Evolutionary conservation across 2,329 filamentous ascomycete species (phyloP), one percentile per base, ranked within the genome.

Genomic region (Pseudonectria foliicola): DNA sequence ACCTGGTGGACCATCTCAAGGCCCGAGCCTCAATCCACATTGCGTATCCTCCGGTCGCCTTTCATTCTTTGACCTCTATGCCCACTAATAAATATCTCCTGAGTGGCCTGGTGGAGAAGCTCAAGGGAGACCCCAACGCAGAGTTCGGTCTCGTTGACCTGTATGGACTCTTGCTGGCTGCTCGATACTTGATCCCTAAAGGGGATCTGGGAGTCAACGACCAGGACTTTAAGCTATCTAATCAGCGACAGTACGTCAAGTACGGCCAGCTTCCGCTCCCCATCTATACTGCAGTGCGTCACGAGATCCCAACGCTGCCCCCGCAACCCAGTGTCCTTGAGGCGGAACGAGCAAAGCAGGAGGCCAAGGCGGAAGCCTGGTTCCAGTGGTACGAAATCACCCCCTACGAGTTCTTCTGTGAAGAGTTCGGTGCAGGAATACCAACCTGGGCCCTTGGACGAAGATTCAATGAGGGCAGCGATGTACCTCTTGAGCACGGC

Each of bases 341-440:
- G 24, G 34, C 67, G 1, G 70, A 80, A 39, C 60, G 63, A 13
- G 69, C 65, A 1, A 74, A 77, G 46, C 64, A 68, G 44, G 57
- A 64, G 33, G 66, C 73, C 8, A 77, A 64, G 52, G 70, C 71
- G 40, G 83, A 93, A 52, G 73, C 87, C 3, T 96, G 89, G 85
- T 98, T 96, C 51, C 90, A 98, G 52, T 96, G 92, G 90, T 95
- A 92, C 48, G 92, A 98, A 54, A 83, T 90, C 51, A 93, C 87
- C 0, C 90, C 90, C 0, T 95, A 93, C 53, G 90, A 96, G 57
- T 82, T 95, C 56, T 95, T 92, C 60, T 95, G 88, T 49, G 90
- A 96, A 59, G 90, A 95, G 53, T 80, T 95, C 33, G 74, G 75
- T 15, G 88, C 90, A 3, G 90, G 92, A 3, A 95, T 98, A 41